These are phyloP conservation scores for Apiotrichum akiyoshidainum DNA, from an alignment of 1,284 basidiomycete genomes.

Conservation along the genomic window DNA sequence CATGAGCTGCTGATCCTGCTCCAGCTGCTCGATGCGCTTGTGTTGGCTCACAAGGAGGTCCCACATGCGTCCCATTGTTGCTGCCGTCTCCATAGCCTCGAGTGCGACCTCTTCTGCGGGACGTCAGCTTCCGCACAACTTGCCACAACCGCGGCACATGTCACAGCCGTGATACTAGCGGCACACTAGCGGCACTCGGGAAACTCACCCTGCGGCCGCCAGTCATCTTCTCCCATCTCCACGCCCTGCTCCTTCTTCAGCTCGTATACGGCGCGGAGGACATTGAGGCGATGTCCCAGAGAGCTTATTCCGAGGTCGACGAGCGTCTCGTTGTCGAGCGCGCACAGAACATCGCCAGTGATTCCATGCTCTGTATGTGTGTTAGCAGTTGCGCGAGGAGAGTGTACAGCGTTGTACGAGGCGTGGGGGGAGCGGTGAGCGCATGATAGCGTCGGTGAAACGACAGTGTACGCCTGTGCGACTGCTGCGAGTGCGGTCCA, in stretches of 20 bases:
- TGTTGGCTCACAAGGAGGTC: conserved; percentile 70
- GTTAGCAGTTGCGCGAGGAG: not conserved
- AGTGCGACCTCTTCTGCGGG: conserved; percentile 23
- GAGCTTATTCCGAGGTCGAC: conserved; percentile 79
- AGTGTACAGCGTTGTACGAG: too few species aligned
- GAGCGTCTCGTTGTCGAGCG: conserved; percentile 74
- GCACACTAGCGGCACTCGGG: too few species aligned
- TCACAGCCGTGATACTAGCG: too few species aligned
- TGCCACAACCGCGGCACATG: conserved; percentile 42
- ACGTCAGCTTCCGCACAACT: not conserved
- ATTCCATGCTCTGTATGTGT: conserved; percentile 72
- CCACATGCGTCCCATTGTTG: conserved; percentile 65
- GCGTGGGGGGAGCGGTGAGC: too few species aligned
- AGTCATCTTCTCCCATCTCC: conserved; percentile 78
- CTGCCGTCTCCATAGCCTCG: conserved; percentile 26
- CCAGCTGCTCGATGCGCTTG: conserved; percentile 37
- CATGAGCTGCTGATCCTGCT: conserved; percentile 33
- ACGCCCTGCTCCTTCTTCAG: conserved; percentile 79
- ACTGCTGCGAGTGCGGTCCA: too few species aligned
- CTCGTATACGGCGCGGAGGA: conserved; percentile 84
- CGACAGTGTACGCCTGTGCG: too few species aligned
- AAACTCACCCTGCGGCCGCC: conserved; percentile 75
- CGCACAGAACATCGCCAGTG: conserved; percentile 77
- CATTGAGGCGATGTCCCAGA: conserved; percentile 79
- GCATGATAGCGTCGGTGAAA: too few species aligned